Base-by-base conservation (phyloP, 495 filamentous ascomycete genomes). In the Neohortaea acidophila region DNA sequence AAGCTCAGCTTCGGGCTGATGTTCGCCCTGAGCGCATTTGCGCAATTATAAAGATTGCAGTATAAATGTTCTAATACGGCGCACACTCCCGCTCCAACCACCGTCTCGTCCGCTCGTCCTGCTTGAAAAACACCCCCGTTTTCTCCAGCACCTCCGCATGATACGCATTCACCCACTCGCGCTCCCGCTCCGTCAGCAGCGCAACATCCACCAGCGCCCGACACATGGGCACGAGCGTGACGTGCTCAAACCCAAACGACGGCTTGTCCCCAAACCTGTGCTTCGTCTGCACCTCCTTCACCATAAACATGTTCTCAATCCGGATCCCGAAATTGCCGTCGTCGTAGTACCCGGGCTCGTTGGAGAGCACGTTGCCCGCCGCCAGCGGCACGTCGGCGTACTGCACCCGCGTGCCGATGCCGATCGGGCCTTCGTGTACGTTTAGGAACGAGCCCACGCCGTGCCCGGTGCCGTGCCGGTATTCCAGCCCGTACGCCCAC, bases 281-380 rank as follows among this genome's bases (percentile, higher is more conserved):
- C 39, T 79, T 75, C 5, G 87, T 93, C 54, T 92, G 62, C 12
- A 77, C 79, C 52, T 94, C 84, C 46, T 75, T 77, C 13, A 83
- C 81, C 72, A 94, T 82, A 44, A 92, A 72, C 41, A 99, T 60
- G 50, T 84, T 96, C 62, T 99, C 91, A 51, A 94, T 96, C 21
- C 91, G 81, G 51, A 99, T 92, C n/a, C 91, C 91, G 53, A 91
- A 99, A 8, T 77, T 76, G 31, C 85, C 91, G 51, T 99, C 91
- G 60, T 96, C 91, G 60, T 99, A 99, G 62, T 85, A 99, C 21
- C 91, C 91, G 11, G 89, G 91, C 56, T 99, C 86, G 54, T 93
- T 78, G 3, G 85, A 94, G 43, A 94, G 72, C 29, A 96, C 86
- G 54, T 94, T 94, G 31, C 91, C 91, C n/a, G 77, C 65, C 0